Evolutionary conservation across 2,329 filamentous ascomycete species (phyloP), one percentile per base, ranked within the genome.

Genomic region (Neonectria ditissima): DNA sequence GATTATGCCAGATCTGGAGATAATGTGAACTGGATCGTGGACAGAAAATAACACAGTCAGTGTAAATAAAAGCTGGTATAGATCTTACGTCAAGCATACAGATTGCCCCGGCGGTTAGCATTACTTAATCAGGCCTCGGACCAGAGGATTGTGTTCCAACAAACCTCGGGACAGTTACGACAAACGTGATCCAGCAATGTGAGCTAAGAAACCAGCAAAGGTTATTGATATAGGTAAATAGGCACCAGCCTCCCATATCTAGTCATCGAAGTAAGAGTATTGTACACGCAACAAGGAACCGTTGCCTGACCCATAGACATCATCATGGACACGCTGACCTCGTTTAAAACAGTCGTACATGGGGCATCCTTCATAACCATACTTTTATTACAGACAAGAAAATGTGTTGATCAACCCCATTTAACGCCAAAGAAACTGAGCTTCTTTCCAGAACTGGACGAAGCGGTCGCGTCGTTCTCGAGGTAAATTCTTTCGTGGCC

Each of bases 401-500:
- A 4, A 44, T 18, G 24, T 51, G n/a, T 11, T 18, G 48, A 43
- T 72, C 55, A 77, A 44, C 65, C 63, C 88, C 88, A 91, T 63
- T 84, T 87, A 30, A 91, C 84, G 6, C 89, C 89, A 70, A 91
- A 89, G 48, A 91, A 77, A 67, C 82, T 89, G 43, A 85, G 78
- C 58, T 80, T 81, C 63, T 83, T 83, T 7, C 78, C 79, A 4
- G 69, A 73, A 11, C 69, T 71, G n/a, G 77, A 69, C 10, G 72
- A 51, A 14, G 77, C 73, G 1, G 80, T 77, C 39, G 88, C 86
- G 37, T 84, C 82, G 58, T 89, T 87, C 75, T 92, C 89, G 16
- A 92, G 81, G 68, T 89, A 91, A 55, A 92, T 84, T 62, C 89
- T 82, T 58, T 84, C 82, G 53, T 90, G 86, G 0, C 92, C 93